phyloP scores from a whole-genome alignment of 352 stramenopile species.

The Globisporangium barbulae region DNA sequence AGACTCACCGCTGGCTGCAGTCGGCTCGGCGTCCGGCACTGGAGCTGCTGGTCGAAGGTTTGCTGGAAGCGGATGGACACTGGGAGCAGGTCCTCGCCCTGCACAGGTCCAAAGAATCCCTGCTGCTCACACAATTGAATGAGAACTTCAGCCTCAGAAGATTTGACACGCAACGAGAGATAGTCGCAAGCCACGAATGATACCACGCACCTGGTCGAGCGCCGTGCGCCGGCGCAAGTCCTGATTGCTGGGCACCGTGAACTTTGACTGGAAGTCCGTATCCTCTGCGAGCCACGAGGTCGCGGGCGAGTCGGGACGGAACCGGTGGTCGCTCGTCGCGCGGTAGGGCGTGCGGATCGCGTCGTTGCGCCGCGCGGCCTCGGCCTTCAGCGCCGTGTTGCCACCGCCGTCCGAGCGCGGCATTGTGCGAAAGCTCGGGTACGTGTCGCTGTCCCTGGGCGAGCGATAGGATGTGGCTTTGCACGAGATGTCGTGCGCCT shows the following conservation, averaged over 20 bases:
- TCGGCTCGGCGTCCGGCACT: conserved; percentile 3
- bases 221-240: conserved; percentile 52
- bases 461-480: conserved; percentile 21
- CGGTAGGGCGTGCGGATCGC: conserved; percentile 42
- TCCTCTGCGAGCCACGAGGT: conserved; percentile 17
- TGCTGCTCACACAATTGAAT: conserved; percentile 19
- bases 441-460: conserved; percentile 16
- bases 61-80: conserved; percentile 31
- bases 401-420: conserved; percentile 22
- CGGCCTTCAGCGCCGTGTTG: conserved; percentile 25
- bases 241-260: conserved; percentile 55
- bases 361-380: conserved; percentile 45
- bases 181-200: neutral
- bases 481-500: conserved; percentile 7
- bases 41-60: conserved; percentile 15
- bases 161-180: neutral
- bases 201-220: conserved; percentile 43
- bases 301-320: conserved; percentile 33
- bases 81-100: conserved; percentile 30
- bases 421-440: conserved; percentile 30
- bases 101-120: conserved; percentile 43
- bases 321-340: conserved; percentile 39
- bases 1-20: neutral
- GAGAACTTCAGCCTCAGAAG: neutral
- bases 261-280: conserved; percentile 68